Percentiles rank a stretch among this genome's conserved stretches.
Conservation (phyloP, 2,329 filamentous ascomycete species). For the Corynespora cassiicola region DNA sequence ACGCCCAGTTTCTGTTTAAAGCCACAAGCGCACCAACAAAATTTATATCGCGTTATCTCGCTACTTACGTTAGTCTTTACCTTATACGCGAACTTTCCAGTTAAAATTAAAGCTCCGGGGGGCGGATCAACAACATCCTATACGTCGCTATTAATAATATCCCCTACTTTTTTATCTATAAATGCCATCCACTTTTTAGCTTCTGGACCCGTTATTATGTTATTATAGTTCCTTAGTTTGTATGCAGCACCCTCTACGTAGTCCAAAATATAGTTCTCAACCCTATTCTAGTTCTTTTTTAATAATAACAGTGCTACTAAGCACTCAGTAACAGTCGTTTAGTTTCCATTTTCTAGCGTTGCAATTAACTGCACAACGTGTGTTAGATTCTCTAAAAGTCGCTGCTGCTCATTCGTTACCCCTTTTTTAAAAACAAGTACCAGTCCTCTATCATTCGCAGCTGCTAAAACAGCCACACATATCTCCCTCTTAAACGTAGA, state of each 20-base stretch:
- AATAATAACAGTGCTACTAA: conserved; percentile 4
- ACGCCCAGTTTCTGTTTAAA: conserved; percentile 29
- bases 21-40: conserved; percentile 28
- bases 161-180: conserved; percentile 4
- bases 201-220: conserved; percentile 1
- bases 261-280: conserved; percentile 2
- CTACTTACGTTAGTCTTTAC: conserved; percentile 22
- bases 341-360: background rate
- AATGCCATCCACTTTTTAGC: conserved; percentile 3
- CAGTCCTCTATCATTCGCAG: too few species aligned
- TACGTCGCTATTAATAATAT: conserved; percentile 5
- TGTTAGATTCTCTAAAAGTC: conserved; percentile 2
- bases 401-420: conserved; percentile 3
- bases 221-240: conserved; percentile 5
- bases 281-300: conserved; percentile 5
- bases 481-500: too few species aligned
- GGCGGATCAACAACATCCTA: conserved; percentile 1
- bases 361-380: conserved; percentile 3
- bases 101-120: conserved; percentile 1
- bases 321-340: conserved; percentile 1
- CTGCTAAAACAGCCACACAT: too few species aligned
- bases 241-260: background rate
- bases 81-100: conserved; percentile 24
- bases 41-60: conserved; percentile 26
- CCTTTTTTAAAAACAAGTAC: conserved; percentile 2